A percentile compares a stretch with the other conserved stretches of the same genome.
Evolutionary conservation across 495 filamentous ascomycete species (phyloP).

Genomic region (Aspergillus hancockii): DNA sequence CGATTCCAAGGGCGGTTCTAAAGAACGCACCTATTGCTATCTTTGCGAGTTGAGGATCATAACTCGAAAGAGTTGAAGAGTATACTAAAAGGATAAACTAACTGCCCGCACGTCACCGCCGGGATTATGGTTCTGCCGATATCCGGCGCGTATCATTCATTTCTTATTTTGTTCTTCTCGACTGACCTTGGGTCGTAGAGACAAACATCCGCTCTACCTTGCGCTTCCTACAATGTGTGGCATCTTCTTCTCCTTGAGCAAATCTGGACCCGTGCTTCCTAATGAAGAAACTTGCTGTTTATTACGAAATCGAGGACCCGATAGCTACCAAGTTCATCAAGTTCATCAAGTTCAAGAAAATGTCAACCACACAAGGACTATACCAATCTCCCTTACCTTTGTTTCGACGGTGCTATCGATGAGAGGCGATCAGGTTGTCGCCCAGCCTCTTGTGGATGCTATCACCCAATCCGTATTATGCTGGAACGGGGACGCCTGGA

Average conservation of each 20-base stretch:
- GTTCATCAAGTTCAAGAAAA: conserved; percentile 26
- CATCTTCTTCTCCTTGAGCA: conserved; percentile 60
- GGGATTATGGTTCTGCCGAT: conserved; percentile 31
- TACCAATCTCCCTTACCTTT: conserved; percentile 54
- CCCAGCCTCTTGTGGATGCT: conserved; percentile 70
- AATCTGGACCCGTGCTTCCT: conserved; percentile 31
- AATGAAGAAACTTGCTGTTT: conserved; percentile 41
- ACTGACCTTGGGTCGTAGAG: no score
- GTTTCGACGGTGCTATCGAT: conserved; percentile 85
- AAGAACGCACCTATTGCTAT: not conserved
- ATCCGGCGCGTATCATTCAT: conserved; percentile 8
- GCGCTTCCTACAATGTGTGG: conserved; percentile 56
- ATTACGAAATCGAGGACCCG: conserved; percentile 57
- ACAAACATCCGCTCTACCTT: no score
- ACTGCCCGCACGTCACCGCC: conserved; percentile 12
- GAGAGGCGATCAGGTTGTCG: conserved; percentile 68
- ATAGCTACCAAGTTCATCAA: conserved; percentile 44
- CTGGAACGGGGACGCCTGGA: conserved; percentile 99
- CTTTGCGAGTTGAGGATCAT: conserved; percentile 5
- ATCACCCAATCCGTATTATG: conserved; percentile 72
- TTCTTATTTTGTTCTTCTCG: no score
- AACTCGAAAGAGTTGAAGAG: not conserved
- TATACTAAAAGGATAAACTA: not conserved
- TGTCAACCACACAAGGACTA: conserved; percentile 13
- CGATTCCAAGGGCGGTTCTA: not conserved